These are phyloP conservation scores for Gracilaria domingensis DNA, from an alignment of 23 red algal species.

Conservation along the genomic window DNA sequence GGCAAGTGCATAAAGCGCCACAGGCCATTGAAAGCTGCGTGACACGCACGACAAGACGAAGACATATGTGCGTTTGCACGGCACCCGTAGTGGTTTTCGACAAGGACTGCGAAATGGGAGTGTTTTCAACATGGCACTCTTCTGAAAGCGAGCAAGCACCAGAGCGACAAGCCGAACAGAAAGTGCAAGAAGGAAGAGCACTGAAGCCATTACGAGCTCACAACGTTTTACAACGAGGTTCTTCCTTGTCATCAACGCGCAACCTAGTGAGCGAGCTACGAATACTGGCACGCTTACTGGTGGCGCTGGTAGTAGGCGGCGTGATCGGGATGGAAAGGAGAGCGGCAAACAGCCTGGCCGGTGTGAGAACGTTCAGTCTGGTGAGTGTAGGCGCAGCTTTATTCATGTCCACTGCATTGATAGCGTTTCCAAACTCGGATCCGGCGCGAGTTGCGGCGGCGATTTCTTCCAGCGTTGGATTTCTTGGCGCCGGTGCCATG, in stretches of 20 bases:
- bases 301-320: constrained; percentile 73
- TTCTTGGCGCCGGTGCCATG: constrained; percentile 79
- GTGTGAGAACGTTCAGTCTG: constrained; percentile 72
- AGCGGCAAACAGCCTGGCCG: constrained; percentile 66
- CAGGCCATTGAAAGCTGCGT: background rate
- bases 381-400: constrained; percentile 68
- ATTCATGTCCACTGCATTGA: constrained; percentile 68
- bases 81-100: constrained; percentile 24
- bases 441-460: constrained; percentile 60
- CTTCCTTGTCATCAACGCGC: constrained; percentile 27
- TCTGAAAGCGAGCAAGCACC: background rate
- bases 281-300: constrained; percentile 40
- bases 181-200: background rate
- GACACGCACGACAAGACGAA: background rate
- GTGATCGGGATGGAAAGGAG: constrained; percentile 82
- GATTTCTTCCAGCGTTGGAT: constrained; percentile 73
- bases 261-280: constrained; percentile 35
- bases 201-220: background rate
- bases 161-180: background rate
- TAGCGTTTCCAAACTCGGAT: constrained; percentile 71
- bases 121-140: background rate
- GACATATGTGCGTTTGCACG: background rate
- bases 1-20: background rate
- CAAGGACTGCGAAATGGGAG: background rate
- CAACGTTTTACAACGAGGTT: constrained; percentile 5